phyloP scores from a whole-genome alignment of 1,284 basidiomycete genomes.

The Rhodotorula sp. region DNA sequence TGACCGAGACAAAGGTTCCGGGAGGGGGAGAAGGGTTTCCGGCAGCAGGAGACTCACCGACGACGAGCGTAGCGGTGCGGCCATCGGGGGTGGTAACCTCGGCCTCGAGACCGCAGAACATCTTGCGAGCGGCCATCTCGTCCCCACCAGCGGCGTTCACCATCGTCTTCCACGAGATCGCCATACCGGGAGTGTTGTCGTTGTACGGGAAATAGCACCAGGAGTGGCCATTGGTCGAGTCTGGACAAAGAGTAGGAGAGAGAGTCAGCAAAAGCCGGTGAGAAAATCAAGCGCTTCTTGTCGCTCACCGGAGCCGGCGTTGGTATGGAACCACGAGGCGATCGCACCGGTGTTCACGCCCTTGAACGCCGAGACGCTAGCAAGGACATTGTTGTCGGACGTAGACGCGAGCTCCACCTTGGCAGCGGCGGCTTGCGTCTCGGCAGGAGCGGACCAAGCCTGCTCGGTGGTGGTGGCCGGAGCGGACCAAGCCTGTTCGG shows the following conservation, averaged over 20 bases:
- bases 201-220: slow-evolving; percentile 33
- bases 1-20: too few relatives aligned
- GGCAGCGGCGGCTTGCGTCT: background rate
- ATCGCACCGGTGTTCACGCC: slow-evolving; percentile 24
- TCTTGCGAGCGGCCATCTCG: slow-evolving; percentile 6
- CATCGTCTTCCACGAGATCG: slow-evolving; percentile 33
- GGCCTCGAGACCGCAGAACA: slow-evolving; percentile 34
- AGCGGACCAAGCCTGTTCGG: background rate
- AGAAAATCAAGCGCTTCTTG: too few relatives aligned
- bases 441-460: background rate
- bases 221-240: slow-evolving; percentile 22
- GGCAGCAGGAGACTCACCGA: background rate
- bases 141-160: slow-evolving; percentile 28
- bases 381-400: background rate
- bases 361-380: slow-evolving; percentile 3
- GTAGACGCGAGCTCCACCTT: background rate
- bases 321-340: slow-evolving; percentile 29
- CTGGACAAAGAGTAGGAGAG: too few relatives aligned
- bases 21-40: background rate
- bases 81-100: slow-evolving; percentile 28
- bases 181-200: slow-evolving; percentile 29
- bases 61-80: slow-evolving; percentile 3
- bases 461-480: background rate
- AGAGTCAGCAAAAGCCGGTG: background rate
- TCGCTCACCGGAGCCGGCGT: background rate